phyloP scores from a whole-genome alignment of 495 filamentous ascomycete genomes.

The Friedmanniomyces simplex region DNA sequence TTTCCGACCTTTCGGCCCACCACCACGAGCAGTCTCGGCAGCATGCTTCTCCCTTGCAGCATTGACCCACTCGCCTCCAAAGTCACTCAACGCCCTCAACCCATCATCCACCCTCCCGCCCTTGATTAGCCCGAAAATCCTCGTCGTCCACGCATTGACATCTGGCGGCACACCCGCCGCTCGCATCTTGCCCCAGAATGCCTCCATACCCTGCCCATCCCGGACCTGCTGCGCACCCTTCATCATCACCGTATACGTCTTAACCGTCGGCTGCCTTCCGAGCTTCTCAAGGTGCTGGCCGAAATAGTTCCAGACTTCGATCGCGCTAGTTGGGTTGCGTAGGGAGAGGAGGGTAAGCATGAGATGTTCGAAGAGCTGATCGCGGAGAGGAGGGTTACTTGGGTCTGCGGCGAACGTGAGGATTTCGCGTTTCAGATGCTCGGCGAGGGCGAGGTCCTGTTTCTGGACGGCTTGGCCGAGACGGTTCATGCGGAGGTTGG shows the following conservation, averaged over 20 bases:
- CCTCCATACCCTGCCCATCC: slow-evolving; percentile 42
- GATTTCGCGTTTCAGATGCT: slow-evolving; percentile 16
- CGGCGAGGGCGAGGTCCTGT: slow-evolving; percentile 1
- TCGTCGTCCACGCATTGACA: slow-evolving; percentile 46
- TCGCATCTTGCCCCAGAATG: slow-evolving; percentile 49
- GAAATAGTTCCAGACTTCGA: slow-evolving; percentile 52
- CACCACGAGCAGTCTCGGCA: background rate
- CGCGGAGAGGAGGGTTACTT: background rate
- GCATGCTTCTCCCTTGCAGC: slow-evolving; percentile 17
- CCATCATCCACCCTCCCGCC: slow-evolving; percentile 35
- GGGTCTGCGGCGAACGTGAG: background rate
- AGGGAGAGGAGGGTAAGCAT: slow-evolving; percentile 43
- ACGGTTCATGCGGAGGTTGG: slow-evolving; percentile 11
- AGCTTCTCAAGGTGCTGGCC: slow-evolving; percentile 21
- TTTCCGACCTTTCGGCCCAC: background rate
- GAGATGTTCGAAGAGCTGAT: slow-evolving; percentile 41
- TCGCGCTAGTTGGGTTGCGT: slow-evolving; percentile 36
- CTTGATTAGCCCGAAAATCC: slow-evolving; percentile 50
- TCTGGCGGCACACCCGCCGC: slow-evolving; percentile 45
- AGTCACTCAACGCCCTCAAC: slow-evolving; percentile 48
- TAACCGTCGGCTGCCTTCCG: slow-evolving; percentile 41
- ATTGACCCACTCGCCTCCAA: slow-evolving; percentile 44
- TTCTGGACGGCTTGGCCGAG: slow-evolving; percentile 20
- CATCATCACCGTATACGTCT: slow-evolving; percentile 56
- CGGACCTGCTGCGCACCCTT: slow-evolving; percentile 41